Evolutionary conservation across 2,329 filamentous ascomycete genomes (phyloP).

Genomic region (Trichoderma arundinaceum): DNA sequence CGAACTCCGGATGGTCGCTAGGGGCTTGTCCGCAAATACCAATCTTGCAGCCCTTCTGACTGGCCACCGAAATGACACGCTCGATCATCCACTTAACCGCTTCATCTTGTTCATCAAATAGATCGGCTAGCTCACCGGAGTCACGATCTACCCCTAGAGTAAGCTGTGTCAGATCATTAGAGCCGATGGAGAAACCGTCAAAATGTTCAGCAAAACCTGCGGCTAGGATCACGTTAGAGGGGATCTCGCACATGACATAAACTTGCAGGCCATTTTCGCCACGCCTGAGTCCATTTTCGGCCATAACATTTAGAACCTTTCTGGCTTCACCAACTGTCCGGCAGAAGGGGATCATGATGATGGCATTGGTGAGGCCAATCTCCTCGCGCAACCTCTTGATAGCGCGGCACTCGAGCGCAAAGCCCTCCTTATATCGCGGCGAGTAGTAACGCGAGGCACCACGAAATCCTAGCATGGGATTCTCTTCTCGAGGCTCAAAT

Average conservation of each 20-base stretch:
- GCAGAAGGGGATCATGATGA: conserved; percentile 49
- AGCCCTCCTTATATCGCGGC: conserved; percentile 46
- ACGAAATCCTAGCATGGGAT: conserved; percentile 51
- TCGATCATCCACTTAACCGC: conserved; percentile 49
- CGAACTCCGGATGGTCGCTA: conserved; percentile 49
- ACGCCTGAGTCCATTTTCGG: conserved; percentile 45
- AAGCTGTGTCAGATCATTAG: conserved; percentile 49
- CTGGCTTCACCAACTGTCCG: conserved; percentile 46
- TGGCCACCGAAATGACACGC: conserved; percentile 42
- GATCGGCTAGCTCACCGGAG: conserved; percentile 44
- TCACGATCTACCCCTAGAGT: conserved; percentile 49
- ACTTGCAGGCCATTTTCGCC: conserved; percentile 46
- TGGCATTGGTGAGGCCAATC: conserved; percentile 46
- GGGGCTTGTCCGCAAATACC: conserved; percentile 49
- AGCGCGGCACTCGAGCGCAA: conserved; percentile 48
- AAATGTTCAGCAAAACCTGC: conserved; percentile 45
- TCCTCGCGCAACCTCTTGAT: conserved; percentile 47
- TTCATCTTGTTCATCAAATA: conserved; percentile 49
- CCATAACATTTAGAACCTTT: conserved; percentile 45
- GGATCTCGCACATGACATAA: conserved; percentile 52
- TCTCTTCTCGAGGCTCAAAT: conserved; percentile 48
- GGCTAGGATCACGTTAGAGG: conserved; percentile 49
- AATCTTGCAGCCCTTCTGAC: conserved; percentile 44
- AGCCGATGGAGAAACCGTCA: conserved; percentile 51
- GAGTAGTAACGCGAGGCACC: conserved; percentile 51